Percentiles rank a stretch among this genome's conserved stretches.
Conservation (phyloP, 805 yeast genomes). For the Naumovozyma baii region DNA sequence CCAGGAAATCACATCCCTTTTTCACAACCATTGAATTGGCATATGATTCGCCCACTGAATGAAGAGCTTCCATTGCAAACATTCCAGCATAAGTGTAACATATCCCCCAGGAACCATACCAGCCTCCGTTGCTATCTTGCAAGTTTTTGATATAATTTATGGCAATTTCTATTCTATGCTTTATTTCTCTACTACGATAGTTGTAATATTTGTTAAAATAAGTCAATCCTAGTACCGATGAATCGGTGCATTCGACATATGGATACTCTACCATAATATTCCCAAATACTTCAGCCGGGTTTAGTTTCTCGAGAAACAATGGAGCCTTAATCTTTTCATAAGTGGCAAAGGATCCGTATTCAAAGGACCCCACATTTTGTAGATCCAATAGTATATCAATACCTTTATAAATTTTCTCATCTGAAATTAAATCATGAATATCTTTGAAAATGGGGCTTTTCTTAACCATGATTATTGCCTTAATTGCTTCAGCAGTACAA, state of each 20-base stretch:
- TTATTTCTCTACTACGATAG: slow-evolving; percentile 59
- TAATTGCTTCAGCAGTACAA: slow-evolving; percentile 92
- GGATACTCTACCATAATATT: slow-evolving; percentile 98
- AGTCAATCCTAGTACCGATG: slow-evolving; percentile 79
- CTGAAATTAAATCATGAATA: slow-evolving; percentile 43
- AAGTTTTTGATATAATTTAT: slow-evolving; percentile 56
- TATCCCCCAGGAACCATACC: slow-evolving; percentile 99
- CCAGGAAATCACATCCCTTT: slow-evolving; percentile 79
- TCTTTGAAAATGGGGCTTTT: slow-evolving; percentile 45
- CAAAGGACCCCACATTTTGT: slow-evolving; percentile 72
- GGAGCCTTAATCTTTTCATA: slow-evolving; percentile 84
- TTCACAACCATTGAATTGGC: slow-evolving; percentile 50
- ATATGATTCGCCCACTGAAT: slow-evolving; percentile 57
- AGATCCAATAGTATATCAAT: slow-evolving; percentile 66
- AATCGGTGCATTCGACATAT: slow-evolving; percentile 95
- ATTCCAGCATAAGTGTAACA: slow-evolving; percentile 93
- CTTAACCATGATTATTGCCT: slow-evolving; percentile 87
- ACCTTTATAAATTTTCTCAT: slow-evolving; percentile 49
- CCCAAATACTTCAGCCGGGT: slow-evolving; percentile 97
- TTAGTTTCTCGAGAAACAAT: slow-evolving; percentile 60
- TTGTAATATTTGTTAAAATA: slow-evolving; percentile 59
- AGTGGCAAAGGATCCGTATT: slow-evolving; percentile 86
- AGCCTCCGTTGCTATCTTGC: slow-evolving; percentile 78
- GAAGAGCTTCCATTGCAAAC: slow-evolving; percentile 93
- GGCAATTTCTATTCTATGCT: slow-evolving; percentile 63